Conservation (phyloP, 805 yeast species). For the Starmerella khaoyaiensis region DNA sequence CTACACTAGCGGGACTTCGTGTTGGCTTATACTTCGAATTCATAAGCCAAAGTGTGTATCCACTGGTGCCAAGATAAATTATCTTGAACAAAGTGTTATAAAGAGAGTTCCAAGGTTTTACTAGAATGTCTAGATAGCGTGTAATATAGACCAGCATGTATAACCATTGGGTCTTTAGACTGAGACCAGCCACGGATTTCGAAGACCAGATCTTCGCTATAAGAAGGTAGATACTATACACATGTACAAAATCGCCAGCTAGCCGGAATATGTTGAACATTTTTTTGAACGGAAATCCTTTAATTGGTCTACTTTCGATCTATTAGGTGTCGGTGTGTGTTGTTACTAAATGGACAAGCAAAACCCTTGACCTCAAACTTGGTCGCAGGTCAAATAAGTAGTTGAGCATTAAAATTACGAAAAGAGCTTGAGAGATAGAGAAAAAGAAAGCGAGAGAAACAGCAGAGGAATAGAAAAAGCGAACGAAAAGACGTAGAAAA, state of each 20-base stretch:
- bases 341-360: too few species aligned
- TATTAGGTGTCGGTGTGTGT: too few species aligned
- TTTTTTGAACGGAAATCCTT: too few species aligned
- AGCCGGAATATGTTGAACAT: conserved; percentile 24
- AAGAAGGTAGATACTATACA: conserved; percentile 64
- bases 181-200: conserved; percentile 66
- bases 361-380: too few species aligned
- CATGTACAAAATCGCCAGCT: conserved; percentile 70
- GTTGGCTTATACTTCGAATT: conserved; percentile 43
- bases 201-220: conserved; percentile 54
- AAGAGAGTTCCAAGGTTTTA: conserved; percentile 33
- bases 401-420: too few species aligned
- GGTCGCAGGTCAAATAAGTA: too few species aligned
- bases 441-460: too few species aligned
- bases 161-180: conserved; percentile 74
- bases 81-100: conserved; percentile 76
- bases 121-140: conserved; percentile 55
- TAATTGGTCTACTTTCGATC: too few species aligned
- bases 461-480: too few species aligned
- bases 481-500: too few species aligned
- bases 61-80: conserved; percentile 61
- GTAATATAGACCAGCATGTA: conserved; percentile 62
- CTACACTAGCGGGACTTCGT: conserved; percentile 43
- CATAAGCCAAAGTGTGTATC: conserved; percentile 65
- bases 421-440: too few species aligned